phyloP scores from a whole-genome alignment of 306 rosid genomes.

The Begonia peltatifolia region DNA sequence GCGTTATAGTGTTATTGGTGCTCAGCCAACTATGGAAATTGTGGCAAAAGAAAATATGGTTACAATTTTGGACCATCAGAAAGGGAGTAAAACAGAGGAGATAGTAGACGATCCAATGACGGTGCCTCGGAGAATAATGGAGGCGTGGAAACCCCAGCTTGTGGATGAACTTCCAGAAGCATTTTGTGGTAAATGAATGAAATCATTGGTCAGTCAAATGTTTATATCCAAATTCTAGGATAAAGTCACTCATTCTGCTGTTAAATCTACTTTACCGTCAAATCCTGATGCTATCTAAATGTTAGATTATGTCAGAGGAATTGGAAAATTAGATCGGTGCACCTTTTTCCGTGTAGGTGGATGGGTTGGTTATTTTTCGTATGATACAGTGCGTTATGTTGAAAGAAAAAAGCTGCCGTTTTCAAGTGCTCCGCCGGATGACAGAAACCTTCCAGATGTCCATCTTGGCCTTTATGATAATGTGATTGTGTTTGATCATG shows the following conservation, averaged over 20 bases:
- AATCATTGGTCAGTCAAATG: background rate
- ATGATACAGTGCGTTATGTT: conserved; percentile 91
- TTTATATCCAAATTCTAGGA: background rate
- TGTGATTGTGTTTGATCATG: conserved; percentile 89
- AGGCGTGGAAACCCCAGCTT: conserved; percentile 73
- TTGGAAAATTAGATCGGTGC: conserved; percentile 6
- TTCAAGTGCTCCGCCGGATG: conserved; percentile 68
- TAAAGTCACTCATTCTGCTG: background rate
- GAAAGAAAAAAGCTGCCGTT: conserved; percentile 92
- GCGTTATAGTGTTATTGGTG: conserved; percentile 79
- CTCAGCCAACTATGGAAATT: conserved; percentile 85
- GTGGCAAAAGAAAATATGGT: conserved; percentile 88
- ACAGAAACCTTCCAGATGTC: conserved; percentile 83
- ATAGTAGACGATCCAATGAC: conserved; percentile 65
- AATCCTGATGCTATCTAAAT: no score
- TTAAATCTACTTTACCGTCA: background rate
- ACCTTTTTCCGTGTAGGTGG: conserved; percentile 47
- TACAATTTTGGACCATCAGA: conserved; percentile 64
- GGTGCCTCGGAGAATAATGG: conserved; percentile 69
- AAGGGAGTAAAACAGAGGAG: conserved; percentile 55
- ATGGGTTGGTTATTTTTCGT: conserved; percentile 94
- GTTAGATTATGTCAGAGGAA: background rate
- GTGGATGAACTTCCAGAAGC: conserved; percentile 89
- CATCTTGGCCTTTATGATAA: conserved; percentile 91
- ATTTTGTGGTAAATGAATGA: conserved; percentile 54